Percentiles rank a stretch among this genome's conserved stretches.
These are phyloP conservation scores for Rubroshorea leprosula DNA, from an alignment of 345 rosid species.

Conservation along the genomic window DNA sequence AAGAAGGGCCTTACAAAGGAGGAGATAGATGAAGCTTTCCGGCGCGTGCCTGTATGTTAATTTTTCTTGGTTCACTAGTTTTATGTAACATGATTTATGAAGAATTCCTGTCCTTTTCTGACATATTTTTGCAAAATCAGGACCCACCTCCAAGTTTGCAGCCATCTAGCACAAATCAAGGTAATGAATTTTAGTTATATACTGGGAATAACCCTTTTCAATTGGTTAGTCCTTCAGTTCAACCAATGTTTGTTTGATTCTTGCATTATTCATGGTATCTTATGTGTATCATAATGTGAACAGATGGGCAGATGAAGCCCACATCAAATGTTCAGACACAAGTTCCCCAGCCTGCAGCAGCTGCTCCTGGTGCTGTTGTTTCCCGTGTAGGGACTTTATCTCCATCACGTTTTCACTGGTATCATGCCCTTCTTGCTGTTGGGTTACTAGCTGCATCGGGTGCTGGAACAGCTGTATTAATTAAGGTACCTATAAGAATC, in stretches of 20 bases:
- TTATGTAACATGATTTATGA: neutral
- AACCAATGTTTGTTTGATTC: conserved; percentile 3
- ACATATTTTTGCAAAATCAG: conserved; percentile 34
- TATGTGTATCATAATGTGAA: conserved; percentile 5
- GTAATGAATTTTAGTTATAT: conserved; percentile 28
- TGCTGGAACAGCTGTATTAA: conserved; percentile 72
- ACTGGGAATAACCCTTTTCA: neutral
- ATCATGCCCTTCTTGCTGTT: conserved; percentile 70
- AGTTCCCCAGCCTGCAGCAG: conserved; percentile 45
- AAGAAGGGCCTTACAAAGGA: conserved; percentile 93
- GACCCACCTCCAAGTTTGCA: conserved; percentile 78
- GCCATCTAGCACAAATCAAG: conserved; percentile 45
- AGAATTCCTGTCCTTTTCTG: conserved; percentile 9
- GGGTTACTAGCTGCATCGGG: conserved; percentile 82
- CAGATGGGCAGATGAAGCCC: conserved; percentile 51
- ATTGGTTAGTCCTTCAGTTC: neutral
- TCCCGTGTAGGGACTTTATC: conserved; percentile 32
- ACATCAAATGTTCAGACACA: conserved; percentile 51
- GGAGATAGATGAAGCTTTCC: conserved; percentile 97
- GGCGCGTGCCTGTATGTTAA: conserved; percentile 75
- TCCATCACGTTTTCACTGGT: conserved; percentile 56
- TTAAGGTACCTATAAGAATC: conserved; percentile 52
- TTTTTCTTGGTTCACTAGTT: neutral
- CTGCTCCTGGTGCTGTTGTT: conserved; percentile 44
- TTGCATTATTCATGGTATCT: conserved; percentile 19